These are phyloP conservation scores for Pseudonitzschia delicatissima DNA, from an alignment of 108 stramenopile genomes.

Conservation along the genomic window DNA sequence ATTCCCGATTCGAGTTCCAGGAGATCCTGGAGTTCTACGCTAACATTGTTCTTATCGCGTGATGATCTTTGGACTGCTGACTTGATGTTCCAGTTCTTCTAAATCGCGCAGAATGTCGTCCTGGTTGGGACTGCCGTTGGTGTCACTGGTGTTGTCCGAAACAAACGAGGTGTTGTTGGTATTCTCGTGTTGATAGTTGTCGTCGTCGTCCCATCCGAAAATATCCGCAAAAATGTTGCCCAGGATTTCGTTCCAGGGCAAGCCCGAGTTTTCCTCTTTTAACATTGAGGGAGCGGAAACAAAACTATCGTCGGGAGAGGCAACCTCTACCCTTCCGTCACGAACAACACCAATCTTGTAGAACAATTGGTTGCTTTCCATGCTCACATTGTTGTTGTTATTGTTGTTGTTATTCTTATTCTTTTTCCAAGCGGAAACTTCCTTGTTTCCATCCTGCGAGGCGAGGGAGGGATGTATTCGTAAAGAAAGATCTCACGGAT, in stretches of 20 bases:
- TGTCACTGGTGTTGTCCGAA: neutral
- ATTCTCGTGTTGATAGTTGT: neutral
- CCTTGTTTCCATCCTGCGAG: neutral
- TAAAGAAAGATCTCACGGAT: neutral
- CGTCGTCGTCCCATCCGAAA: neutral
- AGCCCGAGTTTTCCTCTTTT: neutral
- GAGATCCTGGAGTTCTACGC: no score
- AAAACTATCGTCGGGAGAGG: neutral
- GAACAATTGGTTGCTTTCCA: neutral
- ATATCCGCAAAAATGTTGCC: neutral
- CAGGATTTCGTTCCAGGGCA: neutral
- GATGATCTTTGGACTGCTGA: no score
- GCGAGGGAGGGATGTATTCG: neutral
- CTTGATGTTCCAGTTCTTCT: neutral
- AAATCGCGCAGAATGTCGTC: slow-evolving; percentile 4
- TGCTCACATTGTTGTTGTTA: neutral
- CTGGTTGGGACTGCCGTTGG: neutral
- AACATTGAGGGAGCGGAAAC: neutral
- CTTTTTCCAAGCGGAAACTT: neutral
- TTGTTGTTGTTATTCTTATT: neutral
- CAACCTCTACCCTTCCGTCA: neutral
- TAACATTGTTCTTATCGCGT: no score
- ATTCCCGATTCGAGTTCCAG: no score
- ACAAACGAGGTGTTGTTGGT: neutral
- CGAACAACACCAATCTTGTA: neutral